Evolutionary conservation across 1,284 basidiomycete species (phyloP).

Genomic region (Phellinidium pouzarii): DNA sequence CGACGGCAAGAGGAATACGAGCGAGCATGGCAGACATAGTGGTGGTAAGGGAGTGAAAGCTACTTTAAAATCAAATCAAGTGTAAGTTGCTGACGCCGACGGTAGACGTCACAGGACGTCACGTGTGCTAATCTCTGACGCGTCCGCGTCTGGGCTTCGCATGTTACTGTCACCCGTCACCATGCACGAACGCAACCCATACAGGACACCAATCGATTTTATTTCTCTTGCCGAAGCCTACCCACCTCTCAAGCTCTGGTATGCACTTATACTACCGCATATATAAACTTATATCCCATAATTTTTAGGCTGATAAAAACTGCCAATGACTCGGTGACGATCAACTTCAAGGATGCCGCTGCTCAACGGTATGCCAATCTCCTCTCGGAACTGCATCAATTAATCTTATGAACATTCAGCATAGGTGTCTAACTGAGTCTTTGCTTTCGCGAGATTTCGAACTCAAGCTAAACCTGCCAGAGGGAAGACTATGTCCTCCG

Average conservation of each 20-base stretch:
- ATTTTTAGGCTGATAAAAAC: constrained; percentile 27
- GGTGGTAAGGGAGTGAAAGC: constrained; percentile 2
- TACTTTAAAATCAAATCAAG: neutral
- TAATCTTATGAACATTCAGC: neutral
- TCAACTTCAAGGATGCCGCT: constrained; percentile 67
- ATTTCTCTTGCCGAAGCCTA: constrained; percentile 48
- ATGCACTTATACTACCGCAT: constrained; percentile 23
- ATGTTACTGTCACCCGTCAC: too few relatives aligned
- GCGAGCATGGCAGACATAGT: constrained; percentile 13
- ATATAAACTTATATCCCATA: constrained; percentile 7
- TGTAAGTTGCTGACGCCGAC: neutral
- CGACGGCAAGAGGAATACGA: constrained; percentile 8
- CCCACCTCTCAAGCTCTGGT: constrained; percentile 59
- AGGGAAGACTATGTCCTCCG: constrained; percentile 79
- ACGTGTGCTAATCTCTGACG: neutral
- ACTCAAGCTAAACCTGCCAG: constrained; percentile 54
- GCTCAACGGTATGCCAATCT: constrained; percentile 53
- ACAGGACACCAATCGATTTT: constrained; percentile 59
- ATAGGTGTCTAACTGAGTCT: constrained; percentile 69
- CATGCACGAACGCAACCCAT: constrained; percentile 63
- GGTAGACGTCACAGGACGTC: constrained; percentile 1
- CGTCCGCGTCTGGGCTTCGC: too few relatives aligned
- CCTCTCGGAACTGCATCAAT: neutral
- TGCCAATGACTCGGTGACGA: constrained; percentile 33
- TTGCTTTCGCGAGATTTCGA: constrained; percentile 71